Evolutionary conservation across 106 monocot genomes (phyloP), one percentile per base, ranked within the genome.

Genomic region (Ottelia alismoides): DNA sequence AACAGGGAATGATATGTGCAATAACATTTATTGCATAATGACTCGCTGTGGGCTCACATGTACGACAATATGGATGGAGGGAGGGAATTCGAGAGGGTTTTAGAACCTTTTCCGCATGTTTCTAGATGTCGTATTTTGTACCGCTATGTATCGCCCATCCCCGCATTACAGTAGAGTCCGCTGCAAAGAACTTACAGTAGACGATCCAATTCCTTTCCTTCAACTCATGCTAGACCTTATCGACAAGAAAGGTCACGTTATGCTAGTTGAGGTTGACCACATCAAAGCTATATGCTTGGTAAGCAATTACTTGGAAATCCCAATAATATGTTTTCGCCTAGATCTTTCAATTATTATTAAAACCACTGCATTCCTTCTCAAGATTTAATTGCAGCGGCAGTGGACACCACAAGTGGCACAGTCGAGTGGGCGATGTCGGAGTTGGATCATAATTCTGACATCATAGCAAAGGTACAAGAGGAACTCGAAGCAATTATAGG

Each of bases 371-470:
- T 55, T 55, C 14, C 25, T 55, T 21, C 16, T n/a, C 57, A 68
- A 59, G 60, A 60, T 45, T 51, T 69, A 53, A 45, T 69, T 16
- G 51, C 50, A 18, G 66, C 47, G 1, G 66, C 56, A 20, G 57
- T 57, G 35, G 56, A 56, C 20, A 57, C 56, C 11, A 43, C 51
- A 16, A 32, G 58, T 9, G 52, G n/a, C 25, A 68, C 67, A 20
- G 14, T 59, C 25, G 67, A 68, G 44, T 69, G 68, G 68, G 68
- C 53, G 1, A 52, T 69, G 28, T 58, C 60, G 3, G 28, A 69
- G 27, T 2, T 69, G 31, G 52, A 60, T 27, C 24, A 52, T 4
- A 43, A 53, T 20, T 52, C 60, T 0, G 58, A 59, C 22, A 46
- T 7, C 40, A 46, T 60, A 45, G 45, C 27, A 25, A 52, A 1